Evolutionary conservation across 371 early-diverging fungal genomes (phyloP).

Genomic region (Syncephalastrum monosporum): DNA sequence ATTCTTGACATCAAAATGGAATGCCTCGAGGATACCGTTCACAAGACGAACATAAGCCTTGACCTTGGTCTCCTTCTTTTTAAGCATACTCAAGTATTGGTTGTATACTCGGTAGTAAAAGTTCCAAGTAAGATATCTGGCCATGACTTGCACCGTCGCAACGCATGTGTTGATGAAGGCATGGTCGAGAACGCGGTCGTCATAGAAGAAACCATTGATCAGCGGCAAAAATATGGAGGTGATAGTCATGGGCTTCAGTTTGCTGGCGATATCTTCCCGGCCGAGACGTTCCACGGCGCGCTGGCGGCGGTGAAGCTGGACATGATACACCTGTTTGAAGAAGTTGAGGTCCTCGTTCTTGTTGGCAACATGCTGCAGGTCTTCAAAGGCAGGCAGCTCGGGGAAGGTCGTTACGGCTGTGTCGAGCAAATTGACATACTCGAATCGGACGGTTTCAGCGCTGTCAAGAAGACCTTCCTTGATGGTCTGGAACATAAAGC

Average conservation of each 20-base stretch:
- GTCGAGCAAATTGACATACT: conserved; percentile 68
- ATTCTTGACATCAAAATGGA: conserved; percentile 82
- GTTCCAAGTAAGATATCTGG: conserved; percentile 75
- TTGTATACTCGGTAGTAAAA: conserved; percentile 78
- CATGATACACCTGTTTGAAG: conserved; percentile 89
- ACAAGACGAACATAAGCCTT: conserved; percentile 78
- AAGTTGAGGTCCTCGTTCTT: conserved; percentile 79
- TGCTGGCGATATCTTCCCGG: conserved; percentile 43
- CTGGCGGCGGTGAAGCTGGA: conserved; percentile 89
- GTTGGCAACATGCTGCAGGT: conserved; percentile 52
- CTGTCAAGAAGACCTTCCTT: conserved; percentile 68
- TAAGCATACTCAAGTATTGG: conserved; percentile 65
- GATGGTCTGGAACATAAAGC: conserved; percentile 73
- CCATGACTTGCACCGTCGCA: conserved; percentile 66
- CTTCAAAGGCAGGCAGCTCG: conserved; percentile 56
- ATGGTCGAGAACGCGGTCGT: conserved; percentile 69
- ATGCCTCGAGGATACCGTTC: conserved; percentile 80
- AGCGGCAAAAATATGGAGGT: conserved; percentile 83
- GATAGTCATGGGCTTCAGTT: conserved; percentile 56
- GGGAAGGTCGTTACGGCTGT: conserved; percentile 65
- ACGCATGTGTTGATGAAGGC: conserved; percentile 82
- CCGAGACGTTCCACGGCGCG: conserved; percentile 81
- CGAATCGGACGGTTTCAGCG: conserved; percentile 66
- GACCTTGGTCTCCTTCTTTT: conserved; percentile 68
- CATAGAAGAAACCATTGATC: conserved; percentile 81